Evolutionary conservation across 108 stramenopile species (phyloP).

Genomic region (Seminavis robusta): DNA sequence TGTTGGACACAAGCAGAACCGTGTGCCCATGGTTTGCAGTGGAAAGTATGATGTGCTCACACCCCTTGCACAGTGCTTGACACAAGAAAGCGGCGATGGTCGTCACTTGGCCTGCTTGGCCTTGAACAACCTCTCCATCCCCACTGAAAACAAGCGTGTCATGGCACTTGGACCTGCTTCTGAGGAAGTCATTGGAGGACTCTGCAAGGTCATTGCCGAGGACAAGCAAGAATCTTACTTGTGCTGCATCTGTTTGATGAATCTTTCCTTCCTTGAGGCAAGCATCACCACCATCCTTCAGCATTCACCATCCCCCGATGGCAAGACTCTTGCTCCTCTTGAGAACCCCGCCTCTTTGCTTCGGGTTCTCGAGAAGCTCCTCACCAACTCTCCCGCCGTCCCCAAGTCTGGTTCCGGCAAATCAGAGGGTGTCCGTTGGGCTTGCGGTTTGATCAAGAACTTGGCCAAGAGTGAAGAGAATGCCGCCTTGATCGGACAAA

Average conservation of each 20-base stretch:
- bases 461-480: slow-evolving; percentile 86
- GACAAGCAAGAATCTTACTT: slow-evolving; percentile 92
- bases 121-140: slow-evolving; percentile 90
- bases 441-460: slow-evolving; percentile 92
- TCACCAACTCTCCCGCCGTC: slow-evolving; percentile 84
- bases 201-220: slow-evolving; percentile 88
- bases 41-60: slow-evolving; percentile 88
- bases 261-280: slow-evolving; percentile 89
- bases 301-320: slow-evolving; percentile 72
- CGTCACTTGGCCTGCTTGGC: slow-evolving; percentile 89
- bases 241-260: slow-evolving; percentile 94
- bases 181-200: slow-evolving; percentile 82
- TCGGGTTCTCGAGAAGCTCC: slow-evolving; percentile 77
- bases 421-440: slow-evolving; percentile 91
- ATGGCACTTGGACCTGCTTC: slow-evolving; percentile 86
- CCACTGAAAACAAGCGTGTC: slow-evolving; percentile 90
- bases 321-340: slow-evolving; percentile 57
- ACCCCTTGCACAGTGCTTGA: slow-evolving; percentile 84
- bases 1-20: slow-evolving; percentile 92
- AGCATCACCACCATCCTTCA: slow-evolving; percentile 85
- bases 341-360: slow-evolving; percentile 82
- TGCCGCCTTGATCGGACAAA: slow-evolving; percentile 82
- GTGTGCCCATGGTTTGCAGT: slow-evolving; percentile 89
- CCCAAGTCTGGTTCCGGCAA: slow-evolving; percentile 89
- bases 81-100: slow-evolving; percentile 85